Evolutionary conservation across 1,284 basidiomycete species (phyloP), one percentile per base, ranked within the genome.

Genomic region (Moesziomyces sp.): DNA sequence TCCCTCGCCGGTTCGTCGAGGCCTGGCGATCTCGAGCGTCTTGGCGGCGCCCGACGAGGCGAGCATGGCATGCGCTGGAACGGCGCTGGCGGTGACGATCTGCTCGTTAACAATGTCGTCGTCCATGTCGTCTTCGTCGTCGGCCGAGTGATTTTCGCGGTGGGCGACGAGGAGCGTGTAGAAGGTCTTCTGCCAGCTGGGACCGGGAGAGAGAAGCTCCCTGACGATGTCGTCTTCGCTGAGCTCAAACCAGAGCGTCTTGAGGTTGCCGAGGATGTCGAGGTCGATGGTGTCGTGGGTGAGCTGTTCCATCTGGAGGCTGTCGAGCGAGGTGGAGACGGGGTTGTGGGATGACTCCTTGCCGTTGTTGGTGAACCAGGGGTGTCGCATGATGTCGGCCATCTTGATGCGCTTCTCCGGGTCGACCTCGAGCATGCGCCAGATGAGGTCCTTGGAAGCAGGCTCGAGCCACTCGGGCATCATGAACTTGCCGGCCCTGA

Each of bases 261-360:
- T 90, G 49, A 99, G 86, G 85, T 97, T 98, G 30, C 89, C 89
- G 80, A 99, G 89, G 76, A 99, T 93, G 76, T 96, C 94, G 3
- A 88, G 86, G 83, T 99, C 96, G 75, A 99, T 91, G 55, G 78
- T 79, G 34, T 76, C 71, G 42, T 76, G 70, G 28, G 62, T 65
- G 42, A 82, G 52, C 18, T 74, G 73, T 50, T 80, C 81, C 57
- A 88, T n/a, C 90, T 77, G 58, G 45, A 80, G 49, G 42, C 52
- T 64, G 24, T 77, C 74, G 35, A 77, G 52, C 50, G 66, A 72
- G 10, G 76, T 76, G n/a, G 68, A 64, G 34, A 82, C 81, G 3
- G 82, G 81, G 62, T 83, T 83, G 46, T 48, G 30, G 21, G 71
- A 71, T 5, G 78, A 77, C 50, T 78, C 70, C 2, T 58, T 49